Evolutionary conservation across 805 yeast genomes (phyloP), one percentile per base, ranked within the genome.

Genomic region (Yamadazyma paraphyllophila): DNA sequence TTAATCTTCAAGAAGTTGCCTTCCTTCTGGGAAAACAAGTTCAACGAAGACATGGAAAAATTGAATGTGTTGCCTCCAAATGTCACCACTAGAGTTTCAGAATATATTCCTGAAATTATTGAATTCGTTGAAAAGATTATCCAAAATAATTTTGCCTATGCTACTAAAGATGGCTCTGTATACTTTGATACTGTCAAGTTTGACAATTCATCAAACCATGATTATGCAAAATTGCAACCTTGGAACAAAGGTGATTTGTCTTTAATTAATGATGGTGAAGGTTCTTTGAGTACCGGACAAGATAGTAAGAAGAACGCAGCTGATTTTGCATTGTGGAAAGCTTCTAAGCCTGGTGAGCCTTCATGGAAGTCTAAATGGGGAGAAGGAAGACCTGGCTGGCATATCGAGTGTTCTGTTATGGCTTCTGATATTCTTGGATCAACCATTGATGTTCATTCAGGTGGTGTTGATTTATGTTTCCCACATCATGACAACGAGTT

Each of bases 401-500:
- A 94, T 65, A 94, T 94, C 64, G 99, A 94, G 69, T 94, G 99
- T 77, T 90, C 97, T 7, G 99, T 94, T 15, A 94, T 94, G 99
- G 98, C 98, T 1, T 78, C 90, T 43, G 96, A 90, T 55, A 77
- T 91, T 39, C 76, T 87, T 32, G 98, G 98, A 4, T 67, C 78
- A 15, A 75, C 76, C 48, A 86, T 94, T 77, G 99, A 94, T 66
- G 88, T 94, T 54, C 99, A 94, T 63, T 83, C 96, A 13, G 99
- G 99, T 47, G 99, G 99, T 53, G 82, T 94, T 44, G 99, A 94
- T 69, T 77, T 94, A 59, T 97, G 98, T 15, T 94, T 94, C 73
- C 99, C 99, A 2, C 99, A 94, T 65, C 99, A 94, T 68, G 99
- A 94, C 66, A 94, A 94, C 60, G 99, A 94, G 70, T 74, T 94